Base-by-base conservation (phyloP, 2,329 filamentous ascomycete genomes). In the Cadophora gregata region DNA sequence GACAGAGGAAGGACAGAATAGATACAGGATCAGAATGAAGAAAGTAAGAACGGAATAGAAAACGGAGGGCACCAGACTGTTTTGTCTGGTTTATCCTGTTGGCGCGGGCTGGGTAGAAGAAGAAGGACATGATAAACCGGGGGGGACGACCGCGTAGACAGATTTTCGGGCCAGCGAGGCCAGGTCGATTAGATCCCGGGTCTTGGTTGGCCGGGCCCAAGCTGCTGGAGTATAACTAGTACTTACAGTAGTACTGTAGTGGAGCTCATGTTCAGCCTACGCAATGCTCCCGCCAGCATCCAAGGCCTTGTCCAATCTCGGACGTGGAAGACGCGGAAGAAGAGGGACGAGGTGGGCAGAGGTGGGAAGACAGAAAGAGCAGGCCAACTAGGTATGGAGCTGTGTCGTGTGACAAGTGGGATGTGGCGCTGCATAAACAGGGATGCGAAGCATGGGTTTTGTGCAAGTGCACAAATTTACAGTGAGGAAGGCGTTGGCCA, bases 371-470 rank as follows among this genome's bases (percentile, higher is more conserved):
- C n/a, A n/a, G n/a, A n/a, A 45, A 36, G 29, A 29, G 51, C 10
- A 19, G 45, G 21, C n/a, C n/a, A 9, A 9, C 27, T 19, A 38
- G 31, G 3, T 36, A 16, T 58, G 53, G 53, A 58, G 53, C 12
- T 4, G 33, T 36, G 33, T 58, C 53, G 53, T 58, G 53, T 38
- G 53, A 58, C 53, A 38, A 25, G 33, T 38, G 53, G 42, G 59
- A 31, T 48, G 45, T 51, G 59, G 29, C 29, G 42, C 38, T 42
- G 2, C 4, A 42, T 19, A 16, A 16, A 42, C 38, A 42, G 12
- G 38, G 38, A 42, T n/a, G n/a, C n/a, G n/a, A n/a, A n/a, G n/a
- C n/a, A n/a, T n/a, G n/a, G n/a, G 19, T 10, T 42, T 16, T 16
- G 19, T 42, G 38, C 16, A 27, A 21, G 16, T 21, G 7, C 16